Percentiles rank a stretch among this genome's conserved stretches.
Evolutionary conservation across 208 protist species (phyloP).

Genomic region (Trypanosoma platydactyli): DNA sequence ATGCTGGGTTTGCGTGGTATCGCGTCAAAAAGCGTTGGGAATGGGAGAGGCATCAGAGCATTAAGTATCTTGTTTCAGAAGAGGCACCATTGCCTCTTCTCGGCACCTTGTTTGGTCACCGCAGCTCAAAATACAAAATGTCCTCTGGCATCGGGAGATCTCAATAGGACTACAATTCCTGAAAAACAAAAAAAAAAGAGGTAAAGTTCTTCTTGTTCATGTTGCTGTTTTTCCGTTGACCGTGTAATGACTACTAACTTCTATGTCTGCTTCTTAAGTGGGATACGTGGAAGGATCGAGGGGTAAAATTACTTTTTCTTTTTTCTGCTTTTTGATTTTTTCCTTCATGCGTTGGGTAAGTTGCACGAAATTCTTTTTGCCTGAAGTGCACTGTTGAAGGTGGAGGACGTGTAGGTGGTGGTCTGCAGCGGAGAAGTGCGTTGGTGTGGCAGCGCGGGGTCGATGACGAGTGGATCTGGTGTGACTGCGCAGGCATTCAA

Average conservation of each 20-base stretch:
- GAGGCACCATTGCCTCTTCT: constrained; percentile 71
- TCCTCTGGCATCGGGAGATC: constrained; percentile 28
- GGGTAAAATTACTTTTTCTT: too few relatives aligned
- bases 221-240: too few relatives aligned
- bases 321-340: too few relatives aligned
- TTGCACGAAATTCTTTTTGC: too few relatives aligned
- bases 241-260: too few relatives aligned
- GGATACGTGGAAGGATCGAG: too few relatives aligned
- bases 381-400: too few relatives aligned
- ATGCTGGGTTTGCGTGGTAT: constrained; percentile 80
- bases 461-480: neutral
- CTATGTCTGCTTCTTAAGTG: too few relatives aligned
- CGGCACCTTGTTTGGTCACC: constrained; percentile 46
- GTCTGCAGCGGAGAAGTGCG: neutral
- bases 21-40: constrained; percentile 84
- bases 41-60: constrained; percentile 75
- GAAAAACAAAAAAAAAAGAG: neutral
- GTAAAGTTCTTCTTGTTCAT: too few relatives aligned
- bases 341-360: too few relatives aligned
- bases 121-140: constrained; percentile 70
- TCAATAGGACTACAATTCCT: neutral
- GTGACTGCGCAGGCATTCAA: constrained; percentile 14
- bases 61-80: constrained; percentile 70
- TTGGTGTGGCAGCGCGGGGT: neutral
- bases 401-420: too few relatives aligned